Evolutionary conservation across 202 grass and related monocot genomes (phyloP).

Genomic region (Digitaria exilis): DNA sequence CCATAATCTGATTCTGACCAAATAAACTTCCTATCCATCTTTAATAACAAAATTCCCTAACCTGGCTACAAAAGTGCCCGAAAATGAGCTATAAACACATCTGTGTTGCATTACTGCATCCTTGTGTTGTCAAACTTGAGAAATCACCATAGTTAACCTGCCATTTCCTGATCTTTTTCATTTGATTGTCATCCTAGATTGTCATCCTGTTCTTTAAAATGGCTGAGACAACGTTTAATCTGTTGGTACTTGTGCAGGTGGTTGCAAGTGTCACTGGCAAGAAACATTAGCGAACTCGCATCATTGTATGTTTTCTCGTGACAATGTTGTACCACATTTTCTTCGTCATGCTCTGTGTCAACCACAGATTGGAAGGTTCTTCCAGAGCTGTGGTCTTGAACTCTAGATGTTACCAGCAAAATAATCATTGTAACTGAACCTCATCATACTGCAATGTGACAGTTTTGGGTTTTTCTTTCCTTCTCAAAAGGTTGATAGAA

Average conservation of each 20-base stretch:
- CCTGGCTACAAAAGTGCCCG: background rate
- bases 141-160: background rate
- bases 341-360: conserved; percentile 12
- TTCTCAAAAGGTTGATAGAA: background rate
- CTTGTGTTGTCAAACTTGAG: background rate
- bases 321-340: conserved; percentile 16
- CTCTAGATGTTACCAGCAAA: conserved; percentile 8
- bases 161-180: background rate
- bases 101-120: background rate
- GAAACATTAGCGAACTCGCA: conserved; percentile 31
- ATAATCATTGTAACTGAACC: conserved; percentile 51
- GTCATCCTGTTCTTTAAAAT: too few relatives aligned
- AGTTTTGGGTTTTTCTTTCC: background rate
- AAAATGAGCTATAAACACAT: background rate
- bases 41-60: background rate
- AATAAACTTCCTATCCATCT: background rate
- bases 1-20: background rate
- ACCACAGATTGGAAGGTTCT: background rate
- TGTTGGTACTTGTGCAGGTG: conserved; percentile 44
- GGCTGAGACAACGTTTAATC: background rate
- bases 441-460: conserved; percentile 7
- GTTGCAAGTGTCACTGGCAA: conserved; percentile 70
- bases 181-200: too few relatives aligned
- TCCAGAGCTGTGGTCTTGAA: background rate
- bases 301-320: background rate